A percentile compares a stretch with the other conserved stretches of the same genome.
phyloP scores from a whole-genome alignment of 2,329 filamentous ascomycete species.

The Diaporthe sp. region DNA sequence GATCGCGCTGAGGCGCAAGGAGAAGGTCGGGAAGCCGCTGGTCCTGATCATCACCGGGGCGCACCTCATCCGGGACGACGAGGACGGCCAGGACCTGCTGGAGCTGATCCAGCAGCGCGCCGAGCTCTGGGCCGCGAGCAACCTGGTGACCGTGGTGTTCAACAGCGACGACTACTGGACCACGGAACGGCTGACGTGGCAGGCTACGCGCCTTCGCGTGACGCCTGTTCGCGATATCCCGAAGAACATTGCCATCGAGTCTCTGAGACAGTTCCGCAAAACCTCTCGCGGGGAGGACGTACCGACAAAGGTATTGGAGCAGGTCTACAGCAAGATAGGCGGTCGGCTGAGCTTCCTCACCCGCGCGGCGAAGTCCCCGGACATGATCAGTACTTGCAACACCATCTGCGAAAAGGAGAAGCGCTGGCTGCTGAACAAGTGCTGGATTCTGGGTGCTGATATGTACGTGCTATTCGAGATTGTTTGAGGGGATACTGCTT shows the following conservation, averaged over 20 bases:
- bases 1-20: slow-evolving; percentile 82
- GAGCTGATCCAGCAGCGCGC: slow-evolving; percentile 96
- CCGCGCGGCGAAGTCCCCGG: slow-evolving; percentile 85
- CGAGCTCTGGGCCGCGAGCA: slow-evolving; percentile 95
- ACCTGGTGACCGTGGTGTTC: slow-evolving; percentile 91
- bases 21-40: slow-evolving; percentile 75
- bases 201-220: slow-evolving; percentile 95
- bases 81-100: slow-evolving; percentile 91
- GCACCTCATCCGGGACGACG: slow-evolving; percentile 94
- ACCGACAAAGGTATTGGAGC: slow-evolving; percentile 70
- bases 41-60: slow-evolving; percentile 96
- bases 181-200: slow-evolving; percentile 92
- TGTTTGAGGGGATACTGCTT: neutral
- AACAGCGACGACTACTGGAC: slow-evolving; percentile 99
- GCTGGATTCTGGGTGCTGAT: slow-evolving; percentile 79
- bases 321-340: slow-evolving; percentile 89
- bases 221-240: slow-evolving; percentile 87
- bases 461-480: slow-evolving; percentile 57
- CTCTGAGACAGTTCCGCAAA: slow-evolving; percentile 83
- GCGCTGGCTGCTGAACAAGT: slow-evolving; percentile 82
- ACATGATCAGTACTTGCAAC: slow-evolving; percentile 84
- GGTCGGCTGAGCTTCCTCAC: slow-evolving; percentile 91
- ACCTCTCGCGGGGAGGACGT: slow-evolving; percentile 80
- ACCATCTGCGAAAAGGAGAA: slow-evolving; percentile 77
- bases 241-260: slow-evolving; percentile 81